Evolutionary conservation across 73 alveolate species (phyloP).

Genomic region (Paramecium bursaria): DNA sequence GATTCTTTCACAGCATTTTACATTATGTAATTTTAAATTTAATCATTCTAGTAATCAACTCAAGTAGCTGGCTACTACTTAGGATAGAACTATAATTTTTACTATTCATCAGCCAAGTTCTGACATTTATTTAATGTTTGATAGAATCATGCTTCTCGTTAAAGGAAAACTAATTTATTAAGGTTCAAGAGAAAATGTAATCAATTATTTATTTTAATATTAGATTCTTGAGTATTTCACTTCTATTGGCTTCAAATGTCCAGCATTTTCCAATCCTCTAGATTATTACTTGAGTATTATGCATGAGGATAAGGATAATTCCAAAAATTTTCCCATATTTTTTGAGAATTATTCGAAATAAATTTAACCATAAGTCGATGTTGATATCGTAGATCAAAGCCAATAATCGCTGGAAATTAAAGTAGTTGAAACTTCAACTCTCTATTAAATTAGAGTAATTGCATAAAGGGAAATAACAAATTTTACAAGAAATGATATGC

Average conservation of each 20-base stretch:
- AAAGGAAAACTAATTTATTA: conserved; percentile 68
- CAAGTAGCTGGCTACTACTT: conserved; percentile 16
- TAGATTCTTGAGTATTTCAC: conserved; percentile 40
- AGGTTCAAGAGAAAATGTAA: conserved; percentile 28
- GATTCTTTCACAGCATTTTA: conserved; percentile 71
- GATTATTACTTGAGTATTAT: conserved; percentile 56
- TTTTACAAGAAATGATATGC: conserved; percentile 18
- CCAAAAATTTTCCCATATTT: neutral
- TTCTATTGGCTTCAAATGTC: conserved; percentile 60
- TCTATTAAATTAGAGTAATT: neutral
- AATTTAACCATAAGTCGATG: neutral
- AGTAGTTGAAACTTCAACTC: neutral
- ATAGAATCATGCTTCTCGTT: conserved; percentile 68
- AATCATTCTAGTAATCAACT: neutral
- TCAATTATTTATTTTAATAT: neutral
- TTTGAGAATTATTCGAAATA: neutral
- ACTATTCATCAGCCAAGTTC: conserved; percentile 73
- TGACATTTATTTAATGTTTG: conserved; percentile 71
- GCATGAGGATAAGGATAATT: conserved; percentile 4
- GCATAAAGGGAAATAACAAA: conserved; percentile 30
- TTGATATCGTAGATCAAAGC: neutral
- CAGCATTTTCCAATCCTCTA: conserved; percentile 53
- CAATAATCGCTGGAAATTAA: neutral
- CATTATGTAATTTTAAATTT: conserved; percentile 35
- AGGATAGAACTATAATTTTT: conserved; percentile 60